Evolutionary conservation across 495 filamentous ascomycete species (phyloP), one percentile per base, ranked within the genome.

Genomic region (Tetracladium setigerum): DNA sequence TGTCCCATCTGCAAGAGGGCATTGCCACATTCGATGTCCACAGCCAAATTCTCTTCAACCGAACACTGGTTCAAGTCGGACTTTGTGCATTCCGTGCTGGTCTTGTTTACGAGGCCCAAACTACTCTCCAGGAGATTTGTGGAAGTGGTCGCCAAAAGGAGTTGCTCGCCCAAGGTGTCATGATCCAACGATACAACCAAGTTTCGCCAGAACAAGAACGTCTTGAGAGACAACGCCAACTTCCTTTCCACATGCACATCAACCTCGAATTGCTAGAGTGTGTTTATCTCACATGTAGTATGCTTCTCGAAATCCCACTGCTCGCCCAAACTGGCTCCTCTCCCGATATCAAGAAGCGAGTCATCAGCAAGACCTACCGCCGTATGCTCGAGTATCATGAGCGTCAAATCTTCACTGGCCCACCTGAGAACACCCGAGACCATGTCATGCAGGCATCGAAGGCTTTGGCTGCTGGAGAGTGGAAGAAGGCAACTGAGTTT

Each of bases 161-260:
- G 64, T 77, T 99, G 40, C 78, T 99, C 18, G 92, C 92, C 31
- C 92, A 99, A 67, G 94, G 92, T 62, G 86, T 99, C 46, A 94
- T 95, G 73, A 90, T 97, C 53, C 94, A 97, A 71, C 80, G 92
- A 34, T 99, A 86, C 70, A 87, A 81, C 27, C 90, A 92, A 58
- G 90, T 97, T 47, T 87, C 87, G 14, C 94, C 92, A 5, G 92
- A 99, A 70, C 94, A 97, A 65, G 92, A 99, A 67, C 84, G 91
- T 52, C 78, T 97, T 18, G 92, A 99, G 67, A 82, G 89, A 53
- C 92, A 97, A 65, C 81, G 92, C 50, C 92, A 97, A 69, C 75
- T 99, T 49, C 92, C 92, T 36, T 99, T 99, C 79, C 92, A 99
- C 71, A 95, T 96, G 87, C 92, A 99, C 75, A 97, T 99, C 74